Evolutionary conservation across 495 filamentous ascomycete genomes (phyloP).

Genomic region (Cladorrhinum samala): DNA sequence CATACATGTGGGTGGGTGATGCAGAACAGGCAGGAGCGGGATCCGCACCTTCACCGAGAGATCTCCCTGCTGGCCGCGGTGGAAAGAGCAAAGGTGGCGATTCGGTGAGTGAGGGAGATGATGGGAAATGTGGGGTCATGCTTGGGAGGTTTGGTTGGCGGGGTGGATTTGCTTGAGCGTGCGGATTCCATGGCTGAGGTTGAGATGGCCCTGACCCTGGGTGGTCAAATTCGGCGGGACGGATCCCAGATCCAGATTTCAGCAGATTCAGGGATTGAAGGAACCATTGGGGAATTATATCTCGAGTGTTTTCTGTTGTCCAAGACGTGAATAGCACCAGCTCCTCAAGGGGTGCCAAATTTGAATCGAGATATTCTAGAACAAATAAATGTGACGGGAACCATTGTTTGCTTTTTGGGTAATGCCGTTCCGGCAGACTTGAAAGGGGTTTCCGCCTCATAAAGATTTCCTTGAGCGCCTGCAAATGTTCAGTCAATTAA

Average conservation of each 20-base stretch:
- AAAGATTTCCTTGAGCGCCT: not conserved
- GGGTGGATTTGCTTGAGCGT: not conserved
- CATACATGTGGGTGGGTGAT: too few relatives aligned
- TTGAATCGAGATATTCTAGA: not conserved
- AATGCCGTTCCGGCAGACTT: too few relatives aligned
- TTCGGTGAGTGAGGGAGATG: not conserved
- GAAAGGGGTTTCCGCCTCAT: too few relatives aligned
- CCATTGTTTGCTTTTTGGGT: not conserved
- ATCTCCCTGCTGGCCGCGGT: not conserved
- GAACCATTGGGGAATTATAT: not conserved
- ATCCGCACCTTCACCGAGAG: too few relatives aligned
- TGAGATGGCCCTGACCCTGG: not conserved
- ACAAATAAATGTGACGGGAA: too few relatives aligned
- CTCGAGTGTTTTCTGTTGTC: not conserved
- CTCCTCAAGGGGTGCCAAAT: not conserved
- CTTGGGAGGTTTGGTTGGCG: not conserved
- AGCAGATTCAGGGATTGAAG: not conserved
- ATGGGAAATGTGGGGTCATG: not conserved
- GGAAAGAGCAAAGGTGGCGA: not conserved
- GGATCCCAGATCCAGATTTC: not conserved
- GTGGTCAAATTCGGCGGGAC: not conserved
- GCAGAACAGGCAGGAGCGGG: too few relatives aligned
- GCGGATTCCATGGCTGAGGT: not conserved
- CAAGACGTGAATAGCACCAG: not conserved
- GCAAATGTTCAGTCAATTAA: not conserved